Conservation (phyloP, 2,329 filamentous ascomycete species). For the Pyrenochaeta sp. region DNA sequence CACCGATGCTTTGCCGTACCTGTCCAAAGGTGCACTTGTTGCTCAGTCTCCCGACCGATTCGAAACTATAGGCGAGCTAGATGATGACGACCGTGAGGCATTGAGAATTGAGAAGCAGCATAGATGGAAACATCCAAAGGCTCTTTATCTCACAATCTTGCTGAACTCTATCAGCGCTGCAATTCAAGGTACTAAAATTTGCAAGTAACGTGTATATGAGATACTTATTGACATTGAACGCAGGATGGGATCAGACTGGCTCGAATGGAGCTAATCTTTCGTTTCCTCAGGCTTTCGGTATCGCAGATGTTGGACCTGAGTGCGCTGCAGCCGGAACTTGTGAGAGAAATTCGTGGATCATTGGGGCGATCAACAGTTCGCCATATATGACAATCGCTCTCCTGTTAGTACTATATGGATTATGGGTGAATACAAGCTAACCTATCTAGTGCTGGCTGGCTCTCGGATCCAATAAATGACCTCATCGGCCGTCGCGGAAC, state of each 20-base stretch:
- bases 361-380: slow-evolving; percentile 20
- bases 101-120: slow-evolving; percentile 69
- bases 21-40: slow-evolving; percentile 68
- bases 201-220: too few relatives aligned
- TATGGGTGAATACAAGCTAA: background rate
- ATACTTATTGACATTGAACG: too few relatives aligned
- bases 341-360: slow-evolving; percentile 24
- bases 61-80: slow-evolving; percentile 68
- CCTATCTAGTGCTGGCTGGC: slow-evolving; percentile 22
- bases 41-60: slow-evolving; percentile 73
- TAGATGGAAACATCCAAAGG: slow-evolving; percentile 65
- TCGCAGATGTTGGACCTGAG: slow-evolving; percentile 38
- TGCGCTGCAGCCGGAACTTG: slow-evolving; percentile 17
- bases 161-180: slow-evolving; percentile 73
- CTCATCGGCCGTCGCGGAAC: slow-evolving; percentile 37
- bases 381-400: slow-evolving; percentile 21
- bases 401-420: slow-evolving; percentile 9
- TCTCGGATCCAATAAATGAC: slow-evolving; percentile 39
- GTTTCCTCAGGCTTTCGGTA: slow-evolving; percentile 64
- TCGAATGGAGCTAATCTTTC: slow-evolving; percentile 62
- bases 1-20: slow-evolving; percentile 58
- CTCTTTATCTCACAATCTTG: slow-evolving; percentile 70
- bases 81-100: slow-evolving; percentile 65
- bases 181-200: slow-evolving; percentile 57
- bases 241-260: slow-evolving; percentile 55